Evolutionary conservation across 176 grass and related monocot species (phyloP), one percentile per base, ranked within the genome.

Genomic region (Musa troglodytarum): DNA sequence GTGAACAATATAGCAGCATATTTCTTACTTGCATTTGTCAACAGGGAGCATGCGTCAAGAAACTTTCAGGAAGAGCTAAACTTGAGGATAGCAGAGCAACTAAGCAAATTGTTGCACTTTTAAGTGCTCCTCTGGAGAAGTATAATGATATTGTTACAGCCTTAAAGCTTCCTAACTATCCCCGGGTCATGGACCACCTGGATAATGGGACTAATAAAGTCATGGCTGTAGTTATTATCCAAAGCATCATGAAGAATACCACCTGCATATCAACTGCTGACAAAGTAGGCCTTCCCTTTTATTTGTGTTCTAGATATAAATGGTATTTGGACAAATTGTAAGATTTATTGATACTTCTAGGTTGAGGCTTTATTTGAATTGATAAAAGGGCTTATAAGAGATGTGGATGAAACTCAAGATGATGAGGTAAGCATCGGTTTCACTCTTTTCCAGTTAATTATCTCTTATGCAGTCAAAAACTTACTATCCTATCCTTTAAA

Each of bases 221-320:
- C 69, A 98, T 98, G 95, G 88, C 95, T 71, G 82, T 98, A 76
- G 90, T 93, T 68, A 98, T 98, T 74, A 91, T 93, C 69, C 90
- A 98, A 83, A 98, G 95, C 88, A 98, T 98, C 85, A 94, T 94
- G 90, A 98, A 98, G 82, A 98, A 94, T 85, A 89, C 78, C 24
- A 87, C 90, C 67, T 93, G 84, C 82, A 87, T 98, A 75, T 91
- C 90, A 74, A 94, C 90, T 76, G 88, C 90, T 14, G 95, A 98
- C 53, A 98, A 93, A 88, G 95, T 98, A 91, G 79, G 67, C 16
- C 77, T 86, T 82, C 67, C 65, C 54, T 77, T 65, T 34, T 3
- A 49, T 63, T 17, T 80, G 77, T 16, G 65, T 29, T 65, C 19
- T 65, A 64, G 28, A 50, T 76, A 72, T 57, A 72, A 53, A 65